Base-by-base conservation (phyloP, 2,329 filamentous ascomycete genomes). In the Colletotrichum trifolii region DNA sequence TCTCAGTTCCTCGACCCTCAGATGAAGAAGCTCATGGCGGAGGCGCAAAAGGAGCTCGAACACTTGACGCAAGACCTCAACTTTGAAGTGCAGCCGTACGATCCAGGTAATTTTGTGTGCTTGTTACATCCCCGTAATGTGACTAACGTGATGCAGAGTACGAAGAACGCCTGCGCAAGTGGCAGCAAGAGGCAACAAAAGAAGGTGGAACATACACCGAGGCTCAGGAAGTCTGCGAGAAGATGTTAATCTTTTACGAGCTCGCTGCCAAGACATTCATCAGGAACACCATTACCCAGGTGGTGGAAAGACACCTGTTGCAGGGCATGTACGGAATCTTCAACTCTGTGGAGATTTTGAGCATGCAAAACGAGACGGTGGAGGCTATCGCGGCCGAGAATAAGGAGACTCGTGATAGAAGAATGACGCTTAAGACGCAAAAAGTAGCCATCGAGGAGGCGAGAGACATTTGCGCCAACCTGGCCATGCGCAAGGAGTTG, bases 201-300 rank as follows among this genome's bases (percentile, higher is more conserved):
- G 78, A 83, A 7, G 82, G 81, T 0, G 80, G 78, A 34, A 77
- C 76, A 0, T 85, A 83, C 68, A 81, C 79, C 2, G 82, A 85
- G 62, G 83, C 83, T 0, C 81, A 85, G 64, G 83, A 85, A 71
- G 82, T 85, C 0, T 69, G 85, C 34, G 83, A 85, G 72, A 85
- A 85, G 76, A 85, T 85, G 83, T 75, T 85, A 56, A 85, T 85
- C 66, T 85, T 83, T 74, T 85, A 85, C 67, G 82, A 85, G 67
- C 77, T 85, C 8, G 83, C 82, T 2, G 81, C 82, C 7, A 82
- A 83, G 70, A 82, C 81, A 53, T 85, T 84, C 64, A 84, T 82
- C 35, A 77, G 83, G 58, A 85, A 85, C 66, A 78, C 83, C 60
- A 84, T 85, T 58, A 84, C 82, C 0, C 83, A 85, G 64, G 82